Conservation (phyloP, 371 early-diverging fungal species). For the Mucor indicus region DNA sequence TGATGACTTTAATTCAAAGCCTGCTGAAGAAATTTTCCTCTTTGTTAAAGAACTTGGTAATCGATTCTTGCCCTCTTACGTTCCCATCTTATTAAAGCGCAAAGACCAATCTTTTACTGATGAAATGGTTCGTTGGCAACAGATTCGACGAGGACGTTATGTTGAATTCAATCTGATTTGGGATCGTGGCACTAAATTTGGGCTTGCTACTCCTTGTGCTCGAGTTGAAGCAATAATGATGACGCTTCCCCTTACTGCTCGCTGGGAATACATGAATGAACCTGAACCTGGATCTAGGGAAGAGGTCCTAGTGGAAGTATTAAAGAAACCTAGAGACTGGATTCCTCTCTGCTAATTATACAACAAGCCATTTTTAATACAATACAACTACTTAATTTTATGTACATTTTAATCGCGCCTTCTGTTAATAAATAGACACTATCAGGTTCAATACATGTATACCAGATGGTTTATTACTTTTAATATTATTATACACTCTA, state of each 20-base stretch:
- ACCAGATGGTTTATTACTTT: too few relatives aligned
- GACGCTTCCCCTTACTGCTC: slow-evolving; percentile 79
- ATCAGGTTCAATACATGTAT: too few relatives aligned
- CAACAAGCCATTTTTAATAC: neutral
- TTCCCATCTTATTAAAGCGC: slow-evolving; percentile 71
- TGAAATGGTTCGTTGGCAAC: slow-evolving; percentile 79
- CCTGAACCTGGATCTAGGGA: slow-evolving; percentile 71
- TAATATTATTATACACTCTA: slow-evolving; percentile 2
- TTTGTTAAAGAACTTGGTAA: slow-evolving; percentile 71
- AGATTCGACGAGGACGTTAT: slow-evolving; percentile 85
- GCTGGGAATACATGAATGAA: slow-evolving; percentile 87
- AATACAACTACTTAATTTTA: neutral
- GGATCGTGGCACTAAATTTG: slow-evolving; percentile 91
- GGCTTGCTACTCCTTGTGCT: slow-evolving; percentile 78
- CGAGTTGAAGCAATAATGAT: slow-evolving; percentile 85
- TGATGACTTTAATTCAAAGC: slow-evolving; percentile 75
- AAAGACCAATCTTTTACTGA: slow-evolving; percentile 64
- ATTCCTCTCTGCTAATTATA: slow-evolving; percentile 18
- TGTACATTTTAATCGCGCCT: neutral
- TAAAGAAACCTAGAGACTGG: slow-evolving; percentile 86
- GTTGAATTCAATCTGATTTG: slow-evolving; percentile 88
- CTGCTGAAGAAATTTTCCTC: slow-evolving; percentile 65
- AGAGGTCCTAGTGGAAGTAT: slow-evolving; percentile 70
- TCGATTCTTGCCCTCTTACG: slow-evolving; percentile 72
- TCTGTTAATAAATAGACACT: too few relatives aligned